Evolutionary conservation across 1,284 basidiomycete species (phyloP).

Genomic region (Fomitopsis betulina): DNA sequence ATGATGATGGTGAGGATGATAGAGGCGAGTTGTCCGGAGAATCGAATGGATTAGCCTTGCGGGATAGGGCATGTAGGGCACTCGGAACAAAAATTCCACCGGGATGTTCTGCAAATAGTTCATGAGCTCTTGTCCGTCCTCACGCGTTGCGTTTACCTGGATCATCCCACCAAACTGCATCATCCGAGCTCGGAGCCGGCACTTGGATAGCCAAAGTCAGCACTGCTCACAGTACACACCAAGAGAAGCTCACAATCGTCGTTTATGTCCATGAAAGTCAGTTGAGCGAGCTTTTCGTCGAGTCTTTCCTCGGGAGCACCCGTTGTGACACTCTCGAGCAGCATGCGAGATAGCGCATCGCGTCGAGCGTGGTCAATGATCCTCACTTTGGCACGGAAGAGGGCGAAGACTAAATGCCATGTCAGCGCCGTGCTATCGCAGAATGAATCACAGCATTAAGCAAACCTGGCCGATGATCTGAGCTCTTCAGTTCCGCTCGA

Average conservation of each 20-base stretch:
- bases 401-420: slow-evolving; percentile 65
- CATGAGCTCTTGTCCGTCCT: neutral
- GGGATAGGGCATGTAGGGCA: slow-evolving; percentile 32
- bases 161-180: slow-evolving; percentile 71
- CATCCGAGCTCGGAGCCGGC: slow-evolving; percentile 75
- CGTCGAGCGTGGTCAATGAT: slow-evolving; percentile 78
- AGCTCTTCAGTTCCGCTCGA: slow-evolving; percentile 79
- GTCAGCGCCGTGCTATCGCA: neutral
- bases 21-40: slow-evolving; percentile 58
- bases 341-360: slow-evolving; percentile 62
- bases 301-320: slow-evolving; percentile 61
- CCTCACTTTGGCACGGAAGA: slow-evolving; percentile 76
- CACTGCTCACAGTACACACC: slow-evolving; percentile 15
- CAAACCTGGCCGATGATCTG: slow-evolving; percentile 90
- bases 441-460: neutral
- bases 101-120: slow-evolving; percentile 44
- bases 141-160: slow-evolving; percentile 41
- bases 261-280: slow-evolving; percentile 33
- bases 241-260: slow-evolving; percentile 34
- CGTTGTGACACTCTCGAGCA: slow-evolving; percentile 58
- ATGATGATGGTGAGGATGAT: slow-evolving; percentile 71
- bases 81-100: slow-evolving; percentile 55
- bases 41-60: slow-evolving; percentile 61
- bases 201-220: slow-evolving; percentile 42
- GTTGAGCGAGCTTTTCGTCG: slow-evolving; percentile 63